Conservation (phyloP, 2,329 filamentous ascomycete species). For the Coniochaeta hoffmannii region DNA sequence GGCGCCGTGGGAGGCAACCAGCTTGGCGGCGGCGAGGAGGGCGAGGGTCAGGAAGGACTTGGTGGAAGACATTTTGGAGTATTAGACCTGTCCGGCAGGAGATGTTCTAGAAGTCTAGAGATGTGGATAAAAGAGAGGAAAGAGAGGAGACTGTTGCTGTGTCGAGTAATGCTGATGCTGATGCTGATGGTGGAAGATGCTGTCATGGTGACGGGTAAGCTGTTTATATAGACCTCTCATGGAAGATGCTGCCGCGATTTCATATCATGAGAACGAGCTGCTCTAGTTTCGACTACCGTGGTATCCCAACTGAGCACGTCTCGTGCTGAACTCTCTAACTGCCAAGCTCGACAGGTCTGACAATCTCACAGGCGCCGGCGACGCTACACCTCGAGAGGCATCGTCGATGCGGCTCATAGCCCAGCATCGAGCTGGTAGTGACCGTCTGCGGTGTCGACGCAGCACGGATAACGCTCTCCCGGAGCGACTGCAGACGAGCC, state of each 20-base stretch:
- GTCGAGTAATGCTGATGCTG: neutral
- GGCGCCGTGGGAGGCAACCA: conserved; percentile 54
- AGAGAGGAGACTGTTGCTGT: neutral
- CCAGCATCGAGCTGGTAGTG: too few relatives aligned
- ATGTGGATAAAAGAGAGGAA: neutral
- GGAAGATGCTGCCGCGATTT: neutral
- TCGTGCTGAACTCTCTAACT: neutral
- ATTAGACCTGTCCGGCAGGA: conserved; percentile 1
- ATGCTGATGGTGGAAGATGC: neutral
- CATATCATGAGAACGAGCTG: neutral
- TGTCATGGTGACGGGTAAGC: neutral
- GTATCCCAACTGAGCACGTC: neutral
- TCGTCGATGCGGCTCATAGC: too few relatives aligned
- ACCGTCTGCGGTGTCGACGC: too few relatives aligned
- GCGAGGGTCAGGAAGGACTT: conserved; percentile 31
- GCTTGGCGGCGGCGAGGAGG: conserved; percentile 44
- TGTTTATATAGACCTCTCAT: neutral
- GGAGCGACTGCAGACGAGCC: neutral
- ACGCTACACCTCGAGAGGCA: too few relatives aligned
- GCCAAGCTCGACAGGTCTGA: neutral
- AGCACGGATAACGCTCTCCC: too few relatives aligned
- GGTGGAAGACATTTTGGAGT: conserved; percentile 21
- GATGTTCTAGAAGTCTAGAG: neutral
- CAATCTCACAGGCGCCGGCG: too few relatives aligned
- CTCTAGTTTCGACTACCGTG: neutral